Conservation (phyloP, 2,329 filamentous ascomycete species). For the Diaporthe australafricana region DNA sequence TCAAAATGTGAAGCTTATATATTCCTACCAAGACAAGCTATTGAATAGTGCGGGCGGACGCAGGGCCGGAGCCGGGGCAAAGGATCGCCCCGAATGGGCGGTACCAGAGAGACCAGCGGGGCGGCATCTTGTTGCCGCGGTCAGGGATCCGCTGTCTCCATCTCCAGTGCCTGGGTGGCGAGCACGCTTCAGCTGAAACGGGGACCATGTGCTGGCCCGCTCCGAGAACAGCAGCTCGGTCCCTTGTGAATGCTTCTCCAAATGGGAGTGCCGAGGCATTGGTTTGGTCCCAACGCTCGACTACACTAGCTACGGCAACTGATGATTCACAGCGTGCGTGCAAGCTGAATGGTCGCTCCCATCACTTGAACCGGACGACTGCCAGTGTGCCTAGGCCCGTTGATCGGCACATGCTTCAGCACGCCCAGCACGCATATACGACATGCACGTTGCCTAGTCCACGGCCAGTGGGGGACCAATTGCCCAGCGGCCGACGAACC, state of each 20-base stretch:
- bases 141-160: background rate
- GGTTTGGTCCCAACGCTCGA: background rate
- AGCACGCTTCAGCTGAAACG: slow-evolving; percentile 6
- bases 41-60: background rate
- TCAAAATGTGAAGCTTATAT: no score
- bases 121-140: background rate
- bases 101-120: background rate
- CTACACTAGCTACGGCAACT: background rate
- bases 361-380: background rate
- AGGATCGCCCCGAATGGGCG: background rate
- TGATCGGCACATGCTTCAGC: background rate
- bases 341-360: no score
- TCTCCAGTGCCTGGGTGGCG: background rate
- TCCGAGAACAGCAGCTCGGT: background rate
- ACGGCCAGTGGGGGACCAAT: background rate
- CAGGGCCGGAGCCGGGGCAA: slow-evolving; percentile 12
- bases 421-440: background rate
- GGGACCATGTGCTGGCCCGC: slow-evolving; percentile 11
- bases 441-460: no score
- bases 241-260: slow-evolving; percentile 25
- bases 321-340: background rate
- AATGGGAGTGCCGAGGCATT: background rate
- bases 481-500: no score
- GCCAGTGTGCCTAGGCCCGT: background rate
- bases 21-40: background rate